A percentile compares a stretch with the other conserved stretches of the same genome.
These are phyloP conservation scores for Rhodotorula mucilaginosa DNA, from an alignment of 1,284 basidiomycete genomes.

Conservation along the genomic window DNA sequence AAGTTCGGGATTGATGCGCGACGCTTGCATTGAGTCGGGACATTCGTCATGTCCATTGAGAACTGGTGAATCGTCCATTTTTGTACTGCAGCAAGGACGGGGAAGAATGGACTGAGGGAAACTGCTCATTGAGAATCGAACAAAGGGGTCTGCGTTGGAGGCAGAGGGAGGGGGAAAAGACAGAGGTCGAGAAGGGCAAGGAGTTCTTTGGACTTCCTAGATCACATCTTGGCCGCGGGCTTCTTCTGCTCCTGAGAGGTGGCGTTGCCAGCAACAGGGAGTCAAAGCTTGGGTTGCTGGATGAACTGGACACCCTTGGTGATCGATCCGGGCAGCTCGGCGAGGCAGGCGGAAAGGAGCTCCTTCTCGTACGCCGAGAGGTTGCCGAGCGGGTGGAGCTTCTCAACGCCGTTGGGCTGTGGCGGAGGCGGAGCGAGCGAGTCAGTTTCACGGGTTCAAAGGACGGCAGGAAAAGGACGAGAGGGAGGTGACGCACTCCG, in stretches of 20 bases:
- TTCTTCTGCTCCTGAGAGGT: no score
- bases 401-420: conserved; percentile 54
- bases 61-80: no score
- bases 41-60: no score
- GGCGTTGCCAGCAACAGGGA: neutral
- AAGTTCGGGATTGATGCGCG: no score
- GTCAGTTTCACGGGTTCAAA: neutral
- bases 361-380: conserved; percentile 54
- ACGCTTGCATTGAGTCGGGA: no score
- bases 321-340: conserved; percentile 57
- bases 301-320: conserved; percentile 45
- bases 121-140: no score
- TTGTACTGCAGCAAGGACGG: no score
- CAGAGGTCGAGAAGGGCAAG: neutral
- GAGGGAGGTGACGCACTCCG: conserved; percentile 60
- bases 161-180: neutral
- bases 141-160: neutral
- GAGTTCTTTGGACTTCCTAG: conserved; percentile 56
- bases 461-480: no score
- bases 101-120: no score
- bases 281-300: conserved; percentile 32
- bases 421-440: neutral
- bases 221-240: neutral
- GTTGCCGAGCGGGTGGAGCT: conserved; percentile 56
- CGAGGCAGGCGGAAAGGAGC: conserved; percentile 55